These are phyloP conservation scores for Acidomyces sp. DNA, from an alignment of 495 filamentous ascomycete species.

Conservation along the genomic window DNA sequence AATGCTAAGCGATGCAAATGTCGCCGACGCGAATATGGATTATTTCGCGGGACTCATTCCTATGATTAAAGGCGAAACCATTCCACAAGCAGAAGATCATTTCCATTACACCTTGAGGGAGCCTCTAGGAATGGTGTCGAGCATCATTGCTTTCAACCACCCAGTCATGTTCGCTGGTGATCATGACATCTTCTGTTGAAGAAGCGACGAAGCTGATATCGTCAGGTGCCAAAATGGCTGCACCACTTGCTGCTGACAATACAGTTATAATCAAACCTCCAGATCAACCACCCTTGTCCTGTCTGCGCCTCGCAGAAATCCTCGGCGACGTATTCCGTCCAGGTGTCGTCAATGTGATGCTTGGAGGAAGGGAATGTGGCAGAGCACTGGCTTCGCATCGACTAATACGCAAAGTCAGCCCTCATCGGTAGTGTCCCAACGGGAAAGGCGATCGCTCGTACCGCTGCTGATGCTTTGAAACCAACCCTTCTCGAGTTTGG, in stretches of 20 bases:
- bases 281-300: constrained; percentile 80
- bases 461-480: constrained; percentile 73
- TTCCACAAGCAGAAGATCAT: constrained; percentile 13
- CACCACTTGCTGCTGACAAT: constrained; percentile 45
- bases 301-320: constrained; percentile 68
- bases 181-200: no score
- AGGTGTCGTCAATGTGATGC: constrained; percentile 82
- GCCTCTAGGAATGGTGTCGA: constrained; percentile 57
- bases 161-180: constrained; percentile 22
- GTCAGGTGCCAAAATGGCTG: constrained; percentile 19
- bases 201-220: no score
- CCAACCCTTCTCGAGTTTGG: constrained; percentile 88
- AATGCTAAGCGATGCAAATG: constrained; percentile 16
- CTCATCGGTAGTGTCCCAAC: constrained; percentile 82
- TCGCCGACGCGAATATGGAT: constrained; percentile 12
- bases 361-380: constrained; percentile 67
- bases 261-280: constrained; percentile 82
- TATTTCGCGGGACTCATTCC: constrained; percentile 19
- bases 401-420: constrained; percentile 74
- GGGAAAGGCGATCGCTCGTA: constrained; percentile 79
- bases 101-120: constrained; percentile 65
- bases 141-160: constrained; percentile 23
- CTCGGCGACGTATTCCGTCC: constrained; percentile 83
- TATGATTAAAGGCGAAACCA: constrained; percentile 20
- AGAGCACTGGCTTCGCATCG: constrained; percentile 62